These are phyloP conservation scores for Pelargonium nanum DNA, from an alignment of 345 rosid species.

Conservation along the genomic window DNA sequence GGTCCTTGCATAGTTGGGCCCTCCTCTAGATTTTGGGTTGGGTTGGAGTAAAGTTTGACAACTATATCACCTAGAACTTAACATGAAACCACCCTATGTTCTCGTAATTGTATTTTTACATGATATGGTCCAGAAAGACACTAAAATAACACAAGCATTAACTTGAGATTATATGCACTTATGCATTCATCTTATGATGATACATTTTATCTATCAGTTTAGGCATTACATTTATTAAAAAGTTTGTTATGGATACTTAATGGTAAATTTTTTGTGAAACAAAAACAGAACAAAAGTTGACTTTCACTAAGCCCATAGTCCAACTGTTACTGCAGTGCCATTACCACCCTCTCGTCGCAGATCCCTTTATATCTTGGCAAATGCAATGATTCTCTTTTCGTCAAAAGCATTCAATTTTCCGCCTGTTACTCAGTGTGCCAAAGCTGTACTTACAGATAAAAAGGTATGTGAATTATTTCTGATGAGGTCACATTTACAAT, in stretches of 20 bases:
- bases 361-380: conserved; percentile 74
- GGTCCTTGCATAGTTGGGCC: too few relatives aligned
- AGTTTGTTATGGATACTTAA: not conserved
- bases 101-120: too few relatives aligned
- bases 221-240: too few relatives aligned
- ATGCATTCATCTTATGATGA: not conserved
- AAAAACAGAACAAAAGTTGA: not conserved
- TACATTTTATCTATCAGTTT: not conserved
- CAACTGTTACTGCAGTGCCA: conserved; percentile 40
- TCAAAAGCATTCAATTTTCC: conserved; percentile 57
- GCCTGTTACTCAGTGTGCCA: conserved; percentile 45
- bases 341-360: conserved; percentile 74
- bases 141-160: too few relatives aligned
- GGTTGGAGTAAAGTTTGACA: too few relatives aligned
- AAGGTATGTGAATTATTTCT: conserved; percentile 27
- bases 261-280: not conserved
- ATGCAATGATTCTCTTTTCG: conserved; percentile 80
- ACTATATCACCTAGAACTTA: too few relatives aligned
- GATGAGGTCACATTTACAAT: not conserved
- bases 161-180: too few relatives aligned
- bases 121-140: too few relatives aligned
- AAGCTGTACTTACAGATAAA: conserved; percentile 44
- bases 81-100: too few relatives aligned
- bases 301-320: not conserved
- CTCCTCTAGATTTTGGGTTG: too few relatives aligned